These are phyloP conservation scores for Salix purpurea DNA, from an alignment of 345 rosid species.

Conservation along the genomic window DNA sequence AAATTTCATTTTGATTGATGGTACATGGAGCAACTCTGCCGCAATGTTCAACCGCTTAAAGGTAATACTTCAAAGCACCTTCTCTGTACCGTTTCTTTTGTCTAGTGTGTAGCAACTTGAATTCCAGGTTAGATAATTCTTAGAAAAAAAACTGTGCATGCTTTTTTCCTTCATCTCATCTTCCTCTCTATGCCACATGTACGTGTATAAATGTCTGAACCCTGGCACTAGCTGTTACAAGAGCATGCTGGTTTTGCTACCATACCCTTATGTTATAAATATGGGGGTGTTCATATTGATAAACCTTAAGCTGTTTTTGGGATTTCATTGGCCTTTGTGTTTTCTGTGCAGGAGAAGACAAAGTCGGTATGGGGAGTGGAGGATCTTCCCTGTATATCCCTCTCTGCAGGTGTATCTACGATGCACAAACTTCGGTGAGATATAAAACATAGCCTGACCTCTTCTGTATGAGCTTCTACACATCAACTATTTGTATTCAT, in stretches of 20 bases:
- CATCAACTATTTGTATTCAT: neutral
- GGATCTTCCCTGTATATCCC: conserved; percentile 71
- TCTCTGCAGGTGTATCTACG: conserved; percentile 66
- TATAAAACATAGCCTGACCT: neutral
- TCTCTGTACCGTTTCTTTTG: neutral
- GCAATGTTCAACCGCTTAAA: conserved; percentile 92
- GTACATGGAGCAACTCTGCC: conserved; percentile 96
- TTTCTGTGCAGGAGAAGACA: conserved; percentile 57
- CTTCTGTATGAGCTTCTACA: neutral
- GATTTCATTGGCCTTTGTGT: neutral
- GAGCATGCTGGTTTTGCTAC: no score
- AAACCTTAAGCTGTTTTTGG: neutral
- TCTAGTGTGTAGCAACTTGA: neutral
- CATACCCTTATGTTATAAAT: no score
- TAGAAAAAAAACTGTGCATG: neutral
- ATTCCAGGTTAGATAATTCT: neutral
- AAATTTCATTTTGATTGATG: conserved; percentile 81
- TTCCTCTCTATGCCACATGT: no score
- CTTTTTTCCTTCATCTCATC: no score
- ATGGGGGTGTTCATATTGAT: no score
- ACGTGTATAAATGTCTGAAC: no score
- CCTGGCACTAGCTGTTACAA: no score
- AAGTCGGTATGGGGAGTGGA: conserved; percentile 69
- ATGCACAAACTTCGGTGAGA: conserved; percentile 93
- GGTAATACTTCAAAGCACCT: conserved; percentile 32